Evolutionary conservation across 345 rosid genomes (phyloP).

Genomic region (Lumnitzera littorea): DNA sequence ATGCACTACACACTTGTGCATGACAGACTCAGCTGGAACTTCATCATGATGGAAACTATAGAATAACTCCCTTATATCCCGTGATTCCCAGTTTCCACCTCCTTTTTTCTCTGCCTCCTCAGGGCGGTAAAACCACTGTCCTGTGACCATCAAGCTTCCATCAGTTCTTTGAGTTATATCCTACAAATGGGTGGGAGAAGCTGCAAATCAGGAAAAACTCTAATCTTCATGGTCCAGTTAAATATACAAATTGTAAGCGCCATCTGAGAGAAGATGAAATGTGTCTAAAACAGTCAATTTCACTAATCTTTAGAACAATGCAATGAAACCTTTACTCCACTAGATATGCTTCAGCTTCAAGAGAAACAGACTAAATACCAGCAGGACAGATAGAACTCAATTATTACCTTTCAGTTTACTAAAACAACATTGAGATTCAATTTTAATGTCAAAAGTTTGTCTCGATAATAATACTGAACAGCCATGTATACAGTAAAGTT

Average conservation of each 20-base stretch:
- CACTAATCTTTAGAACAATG: no score
- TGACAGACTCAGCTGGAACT: conserved; percentile 94
- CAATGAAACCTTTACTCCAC: no score
- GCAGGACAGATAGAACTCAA: no score
- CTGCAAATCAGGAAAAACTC: conserved; percentile 3
- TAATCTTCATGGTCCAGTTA: not conserved
- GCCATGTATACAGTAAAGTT: no score
- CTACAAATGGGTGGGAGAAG: conserved; percentile 26
- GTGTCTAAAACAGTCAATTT: no score
- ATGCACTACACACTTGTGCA: conserved; percentile 96
- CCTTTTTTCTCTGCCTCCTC: conserved; percentile 94
- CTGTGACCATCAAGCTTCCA: conserved; percentile 71
- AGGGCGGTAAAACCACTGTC: conserved; percentile 99
- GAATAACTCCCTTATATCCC: conserved; percentile 81
- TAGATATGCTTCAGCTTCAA: no score
- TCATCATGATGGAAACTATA: conserved; percentile 95
- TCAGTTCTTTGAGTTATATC: conserved; percentile 61
- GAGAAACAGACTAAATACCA: no score
- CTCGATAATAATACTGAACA: no score
- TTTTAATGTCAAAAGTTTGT: no score
- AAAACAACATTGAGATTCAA: no score
- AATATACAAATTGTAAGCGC: not conserved
- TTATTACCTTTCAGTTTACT: no score
- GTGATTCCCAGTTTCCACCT: conserved; percentile 87
- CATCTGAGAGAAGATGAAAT: no score